phyloP scores from a whole-genome alignment of 2,329 filamentous ascomycete species.

The Fusarium napiforme region DNA sequence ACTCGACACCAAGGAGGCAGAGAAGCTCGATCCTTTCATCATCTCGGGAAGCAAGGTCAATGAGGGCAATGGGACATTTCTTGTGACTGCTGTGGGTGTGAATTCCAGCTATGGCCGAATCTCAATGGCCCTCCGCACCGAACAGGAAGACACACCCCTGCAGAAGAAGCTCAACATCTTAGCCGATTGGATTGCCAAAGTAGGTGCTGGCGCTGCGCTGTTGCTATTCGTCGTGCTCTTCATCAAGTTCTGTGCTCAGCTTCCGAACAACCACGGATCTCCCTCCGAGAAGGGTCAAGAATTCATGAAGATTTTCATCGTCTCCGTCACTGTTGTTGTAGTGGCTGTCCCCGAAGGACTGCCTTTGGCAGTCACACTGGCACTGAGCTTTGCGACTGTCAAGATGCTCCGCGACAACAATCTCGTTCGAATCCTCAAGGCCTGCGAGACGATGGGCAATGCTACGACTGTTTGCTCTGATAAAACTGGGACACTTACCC shows the following conservation, averaged over 20 bases:
- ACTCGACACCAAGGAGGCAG: conserved; percentile 52
- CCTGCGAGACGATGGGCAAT: conserved; percentile 79
- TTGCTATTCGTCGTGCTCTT: conserved; percentile 81
- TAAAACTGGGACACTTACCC: conserved; percentile 56
- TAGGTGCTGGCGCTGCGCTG: conserved; percentile 73
- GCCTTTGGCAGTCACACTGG: conserved; percentile 74
- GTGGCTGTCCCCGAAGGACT: conserved; percentile 75
- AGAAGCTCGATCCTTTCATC: conserved; percentile 73
- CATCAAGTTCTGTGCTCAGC: conserved; percentile 77
- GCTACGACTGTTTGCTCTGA: conserved; percentile 82
- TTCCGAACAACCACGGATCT: conserved; percentile 61
- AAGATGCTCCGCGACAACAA: conserved; percentile 78
- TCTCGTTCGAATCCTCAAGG: conserved; percentile 72
- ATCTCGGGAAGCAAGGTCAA: conserved; percentile 66
- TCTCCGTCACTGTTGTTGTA: conserved; percentile 73
- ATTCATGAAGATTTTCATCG: conserved; percentile 73
- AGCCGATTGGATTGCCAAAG: conserved; percentile 50
- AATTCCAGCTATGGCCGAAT: conserved; percentile 66
- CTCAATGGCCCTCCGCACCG: conserved; percentile 65
- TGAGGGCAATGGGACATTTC: conserved; percentile 64
- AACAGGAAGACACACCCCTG: conserved; percentile 63
- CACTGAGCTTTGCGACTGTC: conserved; percentile 75
- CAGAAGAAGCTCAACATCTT: conserved; percentile 62
- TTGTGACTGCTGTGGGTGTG: conserved; percentile 66
- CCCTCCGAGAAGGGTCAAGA: conserved; percentile 66